A percentile compares a stretch with the other conserved stretches of the same genome.
Evolutionary conservation across 1,284 basidiomycete genomes (phyloP).

Genomic region (Irpex sp.): DNA sequence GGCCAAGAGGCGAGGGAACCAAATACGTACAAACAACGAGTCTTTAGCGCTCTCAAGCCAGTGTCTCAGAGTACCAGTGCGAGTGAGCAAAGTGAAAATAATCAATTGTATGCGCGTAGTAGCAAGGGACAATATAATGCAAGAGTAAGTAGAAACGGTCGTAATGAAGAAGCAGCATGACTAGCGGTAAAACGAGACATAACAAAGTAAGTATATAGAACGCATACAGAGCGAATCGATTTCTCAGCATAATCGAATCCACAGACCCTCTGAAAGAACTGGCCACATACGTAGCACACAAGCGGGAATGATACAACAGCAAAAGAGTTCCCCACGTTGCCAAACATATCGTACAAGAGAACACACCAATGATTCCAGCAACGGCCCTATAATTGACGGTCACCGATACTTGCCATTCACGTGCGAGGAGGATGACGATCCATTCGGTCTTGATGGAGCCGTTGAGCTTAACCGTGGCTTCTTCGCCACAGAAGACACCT

Average conservation of each 20-base stretch:
- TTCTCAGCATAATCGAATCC: background rate
- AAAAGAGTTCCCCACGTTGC: background rate
- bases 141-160: too few species aligned
- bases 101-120: too few species aligned
- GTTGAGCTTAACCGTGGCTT: slow-evolving; percentile 26
- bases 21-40: slow-evolving; percentile 16
- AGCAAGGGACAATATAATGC: too few species aligned
- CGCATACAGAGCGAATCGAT: background rate
- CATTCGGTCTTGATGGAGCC: slow-evolving; percentile 18
- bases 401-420: slow-evolving; percentile 30
- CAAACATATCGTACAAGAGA: background rate
- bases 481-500: slow-evolving; percentile 23
- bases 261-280: background rate
- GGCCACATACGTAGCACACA: background rate
- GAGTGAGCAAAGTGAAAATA: too few species aligned
- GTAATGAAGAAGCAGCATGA: too few species aligned
- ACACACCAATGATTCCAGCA: background rate
- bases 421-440: slow-evolving; percentile 25
- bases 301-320: background rate
- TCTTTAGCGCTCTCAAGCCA: background rate
- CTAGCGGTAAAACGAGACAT: too few species aligned
- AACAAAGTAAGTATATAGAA: too few species aligned
- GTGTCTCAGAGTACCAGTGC: background rate
- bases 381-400: slow-evolving; percentile 10
- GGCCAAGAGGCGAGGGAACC: background rate